These are phyloP conservation scores for Magnaporthiopsis poae DNA, from an alignment of 2,329 filamentous ascomycete species.

Conservation along the genomic window DNA sequence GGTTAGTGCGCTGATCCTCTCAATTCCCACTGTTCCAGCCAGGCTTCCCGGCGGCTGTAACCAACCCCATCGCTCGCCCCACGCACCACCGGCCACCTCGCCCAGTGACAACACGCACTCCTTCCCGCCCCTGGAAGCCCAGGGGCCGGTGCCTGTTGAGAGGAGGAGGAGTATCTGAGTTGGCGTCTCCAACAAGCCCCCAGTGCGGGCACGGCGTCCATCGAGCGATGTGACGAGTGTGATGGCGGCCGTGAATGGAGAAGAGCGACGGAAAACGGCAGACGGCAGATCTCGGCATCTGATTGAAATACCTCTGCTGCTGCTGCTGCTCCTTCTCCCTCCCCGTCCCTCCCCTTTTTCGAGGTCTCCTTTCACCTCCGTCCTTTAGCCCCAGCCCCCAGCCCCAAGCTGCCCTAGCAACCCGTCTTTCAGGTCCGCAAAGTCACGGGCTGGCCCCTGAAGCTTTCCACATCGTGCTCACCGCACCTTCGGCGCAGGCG, in stretches of 20 bases:
- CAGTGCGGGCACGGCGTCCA: background rate
- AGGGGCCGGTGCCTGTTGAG: background rate
- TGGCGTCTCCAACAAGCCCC: too few relatives aligned
- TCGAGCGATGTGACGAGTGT: background rate
- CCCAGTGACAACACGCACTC: background rate
- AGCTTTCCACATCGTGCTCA: constrained; percentile 51
- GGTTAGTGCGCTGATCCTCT: background rate
- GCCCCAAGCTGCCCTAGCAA: constrained; percentile 15
- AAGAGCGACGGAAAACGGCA: background rate
- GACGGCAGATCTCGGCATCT: too few relatives aligned
- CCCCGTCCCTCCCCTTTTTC: constrained; percentile 37
- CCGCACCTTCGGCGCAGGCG: constrained; percentile 53
- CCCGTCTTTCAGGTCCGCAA: constrained; percentile 38
- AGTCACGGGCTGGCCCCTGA: constrained; percentile 29
- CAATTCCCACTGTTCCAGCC: background rate
- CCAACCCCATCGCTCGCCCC: background rate
- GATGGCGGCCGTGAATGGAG: background rate
- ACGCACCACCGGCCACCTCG: background rate
- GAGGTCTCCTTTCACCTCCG: constrained; percentile 63
- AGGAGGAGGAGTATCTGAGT: background rate
- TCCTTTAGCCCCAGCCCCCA: constrained; percentile 46
- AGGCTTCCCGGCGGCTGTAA: background rate
- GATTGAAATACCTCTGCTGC: constrained; percentile 1
- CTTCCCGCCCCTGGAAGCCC: too few relatives aligned
- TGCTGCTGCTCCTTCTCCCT: constrained; percentile 5